phyloP scores from a whole-genome alignment of 306 rosid species.

The Abrus precatorius region DNA sequence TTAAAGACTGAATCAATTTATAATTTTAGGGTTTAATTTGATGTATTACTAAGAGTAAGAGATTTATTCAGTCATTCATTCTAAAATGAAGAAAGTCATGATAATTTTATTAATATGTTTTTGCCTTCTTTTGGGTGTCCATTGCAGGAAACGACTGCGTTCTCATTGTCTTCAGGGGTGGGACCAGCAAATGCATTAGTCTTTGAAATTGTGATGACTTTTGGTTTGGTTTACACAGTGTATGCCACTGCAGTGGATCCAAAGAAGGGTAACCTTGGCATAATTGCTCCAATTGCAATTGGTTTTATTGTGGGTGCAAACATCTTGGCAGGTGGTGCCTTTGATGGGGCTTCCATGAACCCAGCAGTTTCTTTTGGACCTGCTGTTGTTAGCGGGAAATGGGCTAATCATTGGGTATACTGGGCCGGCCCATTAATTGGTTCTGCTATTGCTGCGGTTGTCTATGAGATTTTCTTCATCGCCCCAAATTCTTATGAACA shows the following conservation, averaged over 20 bases:
- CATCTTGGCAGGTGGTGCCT: constrained; percentile 87
- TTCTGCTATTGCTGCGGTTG: constrained; percentile 68
- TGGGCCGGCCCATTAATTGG: constrained; percentile 80
- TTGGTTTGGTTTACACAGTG: constrained; percentile 81
- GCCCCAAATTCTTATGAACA: constrained; percentile 64
- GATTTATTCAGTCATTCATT: not conserved
- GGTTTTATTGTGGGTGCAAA: constrained; percentile 89
- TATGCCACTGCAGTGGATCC: constrained; percentile 83
- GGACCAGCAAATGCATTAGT: constrained; percentile 74
- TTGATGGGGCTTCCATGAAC: constrained; percentile 90
- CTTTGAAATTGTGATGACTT: constrained; percentile 84
- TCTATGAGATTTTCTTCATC: constrained; percentile 69
- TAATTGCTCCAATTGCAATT: constrained; percentile 84
- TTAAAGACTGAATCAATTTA: too few species aligned
- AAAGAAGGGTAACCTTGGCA: constrained; percentile 73
- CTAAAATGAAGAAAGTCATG: constrained; percentile 9
- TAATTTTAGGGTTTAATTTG: too few species aligned
- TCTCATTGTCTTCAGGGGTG: constrained; percentile 69
- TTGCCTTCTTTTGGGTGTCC: not conserved
- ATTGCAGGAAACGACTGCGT: constrained; percentile 74
- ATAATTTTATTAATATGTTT: not conserved
- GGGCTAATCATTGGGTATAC: constrained; percentile 85
- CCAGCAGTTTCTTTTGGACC: constrained; percentile 91
- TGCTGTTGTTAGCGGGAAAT: constrained; percentile 81
- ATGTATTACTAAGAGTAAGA: too few species aligned